A percentile compares a stretch with the other conserved stretches of the same genome.
Evolutionary conservation across 2,329 filamentous ascomycete genomes (phyloP).

Genomic region (Coniochaeta hoffmannii): DNA sequence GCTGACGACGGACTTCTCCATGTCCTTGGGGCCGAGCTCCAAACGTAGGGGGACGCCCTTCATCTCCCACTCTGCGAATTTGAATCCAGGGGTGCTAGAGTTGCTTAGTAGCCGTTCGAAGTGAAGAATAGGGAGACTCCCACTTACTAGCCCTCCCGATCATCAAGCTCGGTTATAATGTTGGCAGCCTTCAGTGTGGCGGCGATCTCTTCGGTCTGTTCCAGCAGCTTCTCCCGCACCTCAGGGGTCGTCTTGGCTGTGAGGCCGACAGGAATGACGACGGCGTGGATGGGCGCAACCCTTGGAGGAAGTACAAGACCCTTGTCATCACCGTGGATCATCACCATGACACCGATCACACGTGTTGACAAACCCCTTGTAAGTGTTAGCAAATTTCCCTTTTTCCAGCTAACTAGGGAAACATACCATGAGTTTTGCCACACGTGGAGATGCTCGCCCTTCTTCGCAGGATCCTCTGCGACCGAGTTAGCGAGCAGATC

Average conservation of each 20-base stretch:
- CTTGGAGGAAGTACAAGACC: conserved; percentile 89
- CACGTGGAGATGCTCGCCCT: conserved; percentile 74
- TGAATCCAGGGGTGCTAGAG: conserved; percentile 74
- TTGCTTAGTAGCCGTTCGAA: neutral
- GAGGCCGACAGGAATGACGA: conserved; percentile 88
- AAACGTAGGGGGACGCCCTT: conserved; percentile 90
- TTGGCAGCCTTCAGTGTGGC: conserved; percentile 62
- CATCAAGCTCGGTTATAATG: conserved; percentile 73
- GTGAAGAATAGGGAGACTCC: neutral
- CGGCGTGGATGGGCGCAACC: conserved; percentile 76
- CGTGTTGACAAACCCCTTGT: conserved; percentile 80
- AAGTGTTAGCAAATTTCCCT: neutral
- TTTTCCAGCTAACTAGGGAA: neutral
- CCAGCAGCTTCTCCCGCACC: conserved; percentile 67
- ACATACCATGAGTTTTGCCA: conserved; percentile 88
- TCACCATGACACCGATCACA: conserved; percentile 97
- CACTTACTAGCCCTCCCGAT: conserved; percentile 67
- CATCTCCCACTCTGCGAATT: conserved; percentile 98
- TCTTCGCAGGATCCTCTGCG: conserved; percentile 68
- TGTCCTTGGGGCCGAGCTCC: conserved; percentile 94
- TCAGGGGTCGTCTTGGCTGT: conserved; percentile 81
- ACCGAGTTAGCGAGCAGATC: neutral
- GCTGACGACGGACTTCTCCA: conserved; percentile 75
- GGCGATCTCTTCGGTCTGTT: conserved; percentile 66
- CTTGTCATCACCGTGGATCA: conserved; percentile 95